Percentiles rank a stretch among this genome's conserved stretches.
These are phyloP conservation scores for Dendrocalamus sinicus DNA, from an alignment of 176 grass and related monocot species.

Conservation along the genomic window DNA sequence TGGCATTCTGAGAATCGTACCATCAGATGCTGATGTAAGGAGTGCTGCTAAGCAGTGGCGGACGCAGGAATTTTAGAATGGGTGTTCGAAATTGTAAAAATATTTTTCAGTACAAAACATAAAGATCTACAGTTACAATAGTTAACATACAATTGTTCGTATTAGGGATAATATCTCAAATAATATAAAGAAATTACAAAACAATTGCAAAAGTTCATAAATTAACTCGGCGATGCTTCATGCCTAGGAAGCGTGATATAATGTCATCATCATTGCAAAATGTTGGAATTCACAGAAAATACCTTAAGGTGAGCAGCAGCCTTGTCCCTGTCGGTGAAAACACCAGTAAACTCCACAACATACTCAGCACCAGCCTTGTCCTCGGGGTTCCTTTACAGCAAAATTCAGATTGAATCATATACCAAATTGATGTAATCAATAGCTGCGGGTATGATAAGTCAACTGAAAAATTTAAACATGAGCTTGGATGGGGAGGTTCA, in stretches of 20 bases:
- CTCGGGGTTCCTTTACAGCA: constrained; percentile 60
- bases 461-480: too few species aligned
- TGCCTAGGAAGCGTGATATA: too few species aligned
- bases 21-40: constrained; percentile 66
- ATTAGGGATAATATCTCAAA: too few species aligned
- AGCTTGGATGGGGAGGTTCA: too few species aligned
- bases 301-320: constrained; percentile 52
- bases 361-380: constrained; percentile 19
- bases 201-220: too few species aligned
- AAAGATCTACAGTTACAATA: too few species aligned
- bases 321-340: constrained; percentile 37
- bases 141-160: too few species aligned
- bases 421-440: not conserved
- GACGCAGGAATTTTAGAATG: too few species aligned
- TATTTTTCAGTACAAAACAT: too few species aligned
- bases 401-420: not conserved
- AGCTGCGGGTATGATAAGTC: not conserved
- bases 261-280: not conserved
- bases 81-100: too few species aligned
- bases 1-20: constrained; percentile 73
- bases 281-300: not conserved
- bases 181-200: too few species aligned
- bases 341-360: not conserved
- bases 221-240: too few species aligned
- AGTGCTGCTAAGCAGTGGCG: not conserved